phyloP scores from a whole-genome alignment of 2,329 filamentous ascomycete genomes.

The Phoma sp. region DNA sequence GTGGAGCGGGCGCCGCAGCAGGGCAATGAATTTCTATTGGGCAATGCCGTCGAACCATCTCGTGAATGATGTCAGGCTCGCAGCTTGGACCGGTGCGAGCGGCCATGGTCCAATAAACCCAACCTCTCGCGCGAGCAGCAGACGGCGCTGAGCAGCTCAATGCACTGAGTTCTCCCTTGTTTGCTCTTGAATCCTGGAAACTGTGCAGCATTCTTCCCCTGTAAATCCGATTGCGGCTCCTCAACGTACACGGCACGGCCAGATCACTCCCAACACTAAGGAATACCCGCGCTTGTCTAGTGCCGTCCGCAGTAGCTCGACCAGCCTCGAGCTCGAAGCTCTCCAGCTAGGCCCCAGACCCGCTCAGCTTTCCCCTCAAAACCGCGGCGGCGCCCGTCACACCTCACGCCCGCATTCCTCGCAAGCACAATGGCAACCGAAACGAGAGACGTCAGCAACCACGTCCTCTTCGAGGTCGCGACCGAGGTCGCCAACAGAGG shows the following conservation, averaged over 20 bases:
- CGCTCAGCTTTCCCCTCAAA: slow-evolving; percentile 25
- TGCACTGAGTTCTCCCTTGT: slow-evolving; percentile 15
- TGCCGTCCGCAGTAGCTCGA: slow-evolving; percentile 35
- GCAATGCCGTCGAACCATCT: slow-evolving; percentile 10
- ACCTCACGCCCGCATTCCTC: slow-evolving; percentile 10
- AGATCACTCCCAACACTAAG: slow-evolving; percentile 28
- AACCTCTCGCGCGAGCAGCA: slow-evolving; percentile 14
- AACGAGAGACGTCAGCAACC: slow-evolving; percentile 82
- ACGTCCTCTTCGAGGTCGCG: slow-evolving; percentile 94
- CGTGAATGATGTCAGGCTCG: slow-evolving; percentile 16
- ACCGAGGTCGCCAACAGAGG: slow-evolving; percentile 97
- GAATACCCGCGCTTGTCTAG: slow-evolving; percentile 38
- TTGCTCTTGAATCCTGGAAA: slow-evolving; percentile 8
- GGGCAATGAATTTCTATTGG: slow-evolving; percentile 2
- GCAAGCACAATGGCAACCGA: slow-evolving; percentile 38
- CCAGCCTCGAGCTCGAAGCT: slow-evolving; percentile 23
- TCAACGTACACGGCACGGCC: slow-evolving; percentile 28
- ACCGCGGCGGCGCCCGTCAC: slow-evolving; percentile 18
- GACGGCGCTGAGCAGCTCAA: slow-evolving; percentile 10
- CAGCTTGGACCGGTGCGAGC: slow-evolving; percentile 5
- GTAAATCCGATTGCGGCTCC: slow-evolving; percentile 22
- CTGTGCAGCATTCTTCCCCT: slow-evolving; percentile 15
- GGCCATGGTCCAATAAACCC: slow-evolving; percentile 6
- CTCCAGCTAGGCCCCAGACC: slow-evolving; percentile 22
- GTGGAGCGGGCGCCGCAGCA: slow-evolving; percentile 11